Conservation (phyloP, 345 rosid genomes). For the Acer yangbiense region DNA sequence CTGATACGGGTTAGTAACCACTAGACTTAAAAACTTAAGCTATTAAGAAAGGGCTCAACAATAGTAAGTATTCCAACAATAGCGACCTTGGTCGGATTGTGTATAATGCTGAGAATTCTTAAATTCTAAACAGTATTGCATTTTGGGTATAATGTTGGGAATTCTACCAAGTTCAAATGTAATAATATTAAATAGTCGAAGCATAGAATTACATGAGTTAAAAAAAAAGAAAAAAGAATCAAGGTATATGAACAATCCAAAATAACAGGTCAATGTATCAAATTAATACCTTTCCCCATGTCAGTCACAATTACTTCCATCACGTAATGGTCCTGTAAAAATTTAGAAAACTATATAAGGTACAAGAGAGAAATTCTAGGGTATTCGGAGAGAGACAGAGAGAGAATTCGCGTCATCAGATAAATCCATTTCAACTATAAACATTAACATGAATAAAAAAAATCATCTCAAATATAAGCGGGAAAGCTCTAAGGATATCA, state of each 20-base stretch:
- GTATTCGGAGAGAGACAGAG: not conserved
- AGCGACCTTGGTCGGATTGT: not conserved
- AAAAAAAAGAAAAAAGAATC: not conserved
- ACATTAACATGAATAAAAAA: not conserved
- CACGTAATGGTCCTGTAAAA: constrained; percentile 58
- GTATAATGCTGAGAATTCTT: not conserved
- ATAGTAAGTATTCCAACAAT: not conserved
- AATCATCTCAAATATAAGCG: not conserved
- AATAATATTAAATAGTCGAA: not conserved
- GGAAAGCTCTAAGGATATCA: not conserved
- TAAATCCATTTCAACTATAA: not conserved
- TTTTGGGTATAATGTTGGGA: not conserved
- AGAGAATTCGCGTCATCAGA: not conserved
- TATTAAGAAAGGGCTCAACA: not conserved
- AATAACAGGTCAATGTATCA: constrained; percentile 1
- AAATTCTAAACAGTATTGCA: not conserved
- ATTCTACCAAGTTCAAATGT: not conserved
- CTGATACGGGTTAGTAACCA: not conserved
- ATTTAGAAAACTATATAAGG: constrained; percentile 16
- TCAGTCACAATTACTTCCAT: constrained; percentile 74
- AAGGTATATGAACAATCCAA: constrained; percentile 1
- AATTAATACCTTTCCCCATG: constrained; percentile 63
- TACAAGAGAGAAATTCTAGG: not conserved
- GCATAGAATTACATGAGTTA: not conserved
- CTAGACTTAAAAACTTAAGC: not conserved